Conservation (phyloP, 805 yeast species). For the Ogataea siamensis region DNA sequence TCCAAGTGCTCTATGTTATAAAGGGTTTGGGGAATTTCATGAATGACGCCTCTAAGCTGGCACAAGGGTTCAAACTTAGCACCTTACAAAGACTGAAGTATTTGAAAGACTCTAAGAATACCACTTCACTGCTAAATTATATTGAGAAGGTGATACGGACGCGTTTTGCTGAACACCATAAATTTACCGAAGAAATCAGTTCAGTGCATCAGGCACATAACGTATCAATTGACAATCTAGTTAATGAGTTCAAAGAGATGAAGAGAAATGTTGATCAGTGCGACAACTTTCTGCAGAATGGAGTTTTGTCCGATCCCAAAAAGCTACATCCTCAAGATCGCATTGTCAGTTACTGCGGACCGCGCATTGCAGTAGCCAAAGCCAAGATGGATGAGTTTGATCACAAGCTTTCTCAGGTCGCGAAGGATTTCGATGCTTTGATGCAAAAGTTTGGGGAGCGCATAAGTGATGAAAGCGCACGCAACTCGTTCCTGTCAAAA, state of each 20-base stretch:
- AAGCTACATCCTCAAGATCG: slow-evolving; percentile 67
- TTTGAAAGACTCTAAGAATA: slow-evolving; percentile 67
- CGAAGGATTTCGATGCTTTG: slow-evolving; percentile 51
- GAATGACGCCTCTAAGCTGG: slow-evolving; percentile 69
- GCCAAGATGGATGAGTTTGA: slow-evolving; percentile 45
- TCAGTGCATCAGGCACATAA: slow-evolving; percentile 55
- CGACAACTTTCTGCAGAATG: slow-evolving; percentile 53
- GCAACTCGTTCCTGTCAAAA: slow-evolving; percentile 60
- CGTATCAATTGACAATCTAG: slow-evolving; percentile 60
- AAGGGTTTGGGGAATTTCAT: slow-evolving; percentile 75
- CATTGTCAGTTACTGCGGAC: slow-evolving; percentile 51
- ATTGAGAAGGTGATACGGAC: slow-evolving; percentile 66
- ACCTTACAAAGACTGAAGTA: slow-evolving; percentile 69
- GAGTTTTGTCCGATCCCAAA: slow-evolving; percentile 61
- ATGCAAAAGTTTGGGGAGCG: slow-evolving; percentile 77
- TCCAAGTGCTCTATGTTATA: slow-evolving; percentile 60
- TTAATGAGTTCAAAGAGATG: slow-evolving; percentile 57
- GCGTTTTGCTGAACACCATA: slow-evolving; percentile 62
- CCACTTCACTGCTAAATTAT: slow-evolving; percentile 70
- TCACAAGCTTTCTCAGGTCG: slow-evolving; percentile 50
- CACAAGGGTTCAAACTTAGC: slow-evolving; percentile 66
- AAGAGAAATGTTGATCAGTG: slow-evolving; percentile 49
- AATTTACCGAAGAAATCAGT: slow-evolving; percentile 58
- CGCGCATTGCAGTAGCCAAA: slow-evolving; percentile 34
- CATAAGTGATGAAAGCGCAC: slow-evolving; percentile 47